These are phyloP conservation scores for Rhazya stricta DNA, from an alignment of 257 asterid genomes.

Conservation along the genomic window DNA sequence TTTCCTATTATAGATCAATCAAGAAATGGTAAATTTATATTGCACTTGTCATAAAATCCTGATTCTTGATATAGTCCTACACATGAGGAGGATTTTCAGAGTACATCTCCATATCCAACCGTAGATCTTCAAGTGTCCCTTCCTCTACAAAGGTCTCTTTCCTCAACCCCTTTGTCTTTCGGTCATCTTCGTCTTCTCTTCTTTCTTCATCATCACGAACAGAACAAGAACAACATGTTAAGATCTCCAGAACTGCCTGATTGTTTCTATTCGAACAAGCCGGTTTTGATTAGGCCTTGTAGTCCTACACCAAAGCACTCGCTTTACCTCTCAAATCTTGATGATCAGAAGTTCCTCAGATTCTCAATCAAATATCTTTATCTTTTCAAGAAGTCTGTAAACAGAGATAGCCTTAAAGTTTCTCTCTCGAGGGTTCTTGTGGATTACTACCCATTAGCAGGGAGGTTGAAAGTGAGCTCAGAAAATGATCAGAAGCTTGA, in stretches of 20 bases:
- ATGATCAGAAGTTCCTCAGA: constrained; percentile 73
- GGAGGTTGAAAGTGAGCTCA: constrained; percentile 43
- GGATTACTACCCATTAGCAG: constrained; percentile 75
- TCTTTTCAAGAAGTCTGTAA: constrained; percentile 39
- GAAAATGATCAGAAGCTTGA: constrained; percentile 54
- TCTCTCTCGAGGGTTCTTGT: constrained; percentile 59
- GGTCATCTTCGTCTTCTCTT: neutral
- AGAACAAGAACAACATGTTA: constrained; percentile 26
- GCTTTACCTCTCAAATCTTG: constrained; percentile 69
- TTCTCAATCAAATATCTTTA: constrained; percentile 69
- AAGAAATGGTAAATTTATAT: neutral
- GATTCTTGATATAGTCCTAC: neutral
- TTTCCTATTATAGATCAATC: neutral
- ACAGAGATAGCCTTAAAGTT: constrained; percentile 34
- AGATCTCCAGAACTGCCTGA: constrained; percentile 50
- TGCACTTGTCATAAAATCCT: neutral
- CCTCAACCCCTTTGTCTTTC: constrained; percentile 6
- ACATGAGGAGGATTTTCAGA: constrained; percentile 1
- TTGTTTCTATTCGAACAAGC: constrained; percentile 39
- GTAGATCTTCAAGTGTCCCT: constrained; percentile 4
- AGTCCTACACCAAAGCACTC: constrained; percentile 48
- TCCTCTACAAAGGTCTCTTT: constrained; percentile 3
- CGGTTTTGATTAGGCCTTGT: constrained; percentile 43
- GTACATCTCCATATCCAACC: constrained; percentile 12
- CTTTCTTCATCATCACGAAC: neutral